Evolutionary conservation across 495 filamentous ascomycete genomes (phyloP).

Genomic region (Aspergillus indologenus): DNA sequence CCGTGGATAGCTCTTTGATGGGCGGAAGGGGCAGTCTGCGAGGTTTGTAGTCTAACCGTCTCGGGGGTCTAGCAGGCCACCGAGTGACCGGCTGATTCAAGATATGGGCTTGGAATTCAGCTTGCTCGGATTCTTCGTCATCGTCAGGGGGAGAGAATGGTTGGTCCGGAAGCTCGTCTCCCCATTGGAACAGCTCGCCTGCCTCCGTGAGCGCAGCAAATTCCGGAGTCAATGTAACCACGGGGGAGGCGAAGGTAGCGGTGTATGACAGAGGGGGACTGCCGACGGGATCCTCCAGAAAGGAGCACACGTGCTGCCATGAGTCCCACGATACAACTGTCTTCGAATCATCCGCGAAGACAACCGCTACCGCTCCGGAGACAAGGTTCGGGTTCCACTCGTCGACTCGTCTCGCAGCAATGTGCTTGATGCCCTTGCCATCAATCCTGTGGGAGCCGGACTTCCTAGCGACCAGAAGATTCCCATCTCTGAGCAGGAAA

Average conservation of each 20-base stretch:
- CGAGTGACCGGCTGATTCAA: background rate
- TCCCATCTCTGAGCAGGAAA: no score
- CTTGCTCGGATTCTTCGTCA: background rate
- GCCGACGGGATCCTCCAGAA: background rate
- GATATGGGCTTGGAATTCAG: background rate
- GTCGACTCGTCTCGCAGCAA: constrained; percentile 3
- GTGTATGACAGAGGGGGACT: background rate
- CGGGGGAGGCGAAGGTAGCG: background rate
- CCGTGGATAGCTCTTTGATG: background rate
- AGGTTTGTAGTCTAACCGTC: background rate
- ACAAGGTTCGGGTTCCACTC: background rate
- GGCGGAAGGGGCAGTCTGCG: background rate
- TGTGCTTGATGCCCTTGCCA: background rate
- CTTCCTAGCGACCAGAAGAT: no score
- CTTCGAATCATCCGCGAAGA: background rate
- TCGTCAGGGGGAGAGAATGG: background rate
- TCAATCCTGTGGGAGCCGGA: no score
- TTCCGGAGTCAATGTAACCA: background rate
- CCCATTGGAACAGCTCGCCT: background rate
- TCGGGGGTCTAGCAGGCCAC: background rate
- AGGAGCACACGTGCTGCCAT: background rate
- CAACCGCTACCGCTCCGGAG: background rate
- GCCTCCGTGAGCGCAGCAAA: background rate
- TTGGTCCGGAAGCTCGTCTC: background rate
- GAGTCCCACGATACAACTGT: background rate